Percentiles rank a stretch among this genome's conserved stretches.
Evolutionary conservation across 306 rosid species (phyloP).

Genomic region (Gastrolobium villosum): DNA sequence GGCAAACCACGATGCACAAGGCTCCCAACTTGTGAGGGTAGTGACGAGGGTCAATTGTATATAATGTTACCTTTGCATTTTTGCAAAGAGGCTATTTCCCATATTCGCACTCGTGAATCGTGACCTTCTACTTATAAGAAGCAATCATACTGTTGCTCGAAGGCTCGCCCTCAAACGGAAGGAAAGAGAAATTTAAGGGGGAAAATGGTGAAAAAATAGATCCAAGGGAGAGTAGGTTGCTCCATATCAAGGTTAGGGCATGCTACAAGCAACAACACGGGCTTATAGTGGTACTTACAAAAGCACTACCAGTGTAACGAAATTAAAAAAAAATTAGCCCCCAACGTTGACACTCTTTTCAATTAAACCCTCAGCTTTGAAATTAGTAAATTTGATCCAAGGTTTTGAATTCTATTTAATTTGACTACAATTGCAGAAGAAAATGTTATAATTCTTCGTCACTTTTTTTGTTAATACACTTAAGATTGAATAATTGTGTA

Average conservation of each 20-base stretch:
- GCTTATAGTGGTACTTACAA: background rate
- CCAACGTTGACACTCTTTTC: background rate
- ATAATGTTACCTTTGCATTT: too few species aligned
- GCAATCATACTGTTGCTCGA: too few species aligned
- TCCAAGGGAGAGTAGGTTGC: background rate
- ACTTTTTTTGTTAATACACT: background rate
- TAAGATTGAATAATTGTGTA: background rate
- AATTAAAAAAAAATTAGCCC: background rate
- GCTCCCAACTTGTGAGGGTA: too few species aligned
- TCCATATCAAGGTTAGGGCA: background rate
- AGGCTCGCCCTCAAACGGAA: too few species aligned
- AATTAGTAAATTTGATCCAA: slow-evolving; percentile 9
- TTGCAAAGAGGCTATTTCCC: too few species aligned
- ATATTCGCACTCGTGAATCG: too few species aligned
- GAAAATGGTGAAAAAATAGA: background rate
- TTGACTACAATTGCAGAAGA: background rate
- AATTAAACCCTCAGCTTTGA: background rate
- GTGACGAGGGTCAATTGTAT: too few species aligned
- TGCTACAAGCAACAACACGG: too few species aligned
- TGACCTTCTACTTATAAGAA: too few species aligned
- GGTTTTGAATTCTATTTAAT: background rate
- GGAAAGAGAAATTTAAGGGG: background rate
- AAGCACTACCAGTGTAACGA: background rate
- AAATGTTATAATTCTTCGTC: background rate
- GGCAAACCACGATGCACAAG: too few species aligned